These are phyloP conservation scores for Kwoniella botswanensis DNA, from an alignment of 768 basidiomycete genomes.

Conservation along the genomic window DNA sequence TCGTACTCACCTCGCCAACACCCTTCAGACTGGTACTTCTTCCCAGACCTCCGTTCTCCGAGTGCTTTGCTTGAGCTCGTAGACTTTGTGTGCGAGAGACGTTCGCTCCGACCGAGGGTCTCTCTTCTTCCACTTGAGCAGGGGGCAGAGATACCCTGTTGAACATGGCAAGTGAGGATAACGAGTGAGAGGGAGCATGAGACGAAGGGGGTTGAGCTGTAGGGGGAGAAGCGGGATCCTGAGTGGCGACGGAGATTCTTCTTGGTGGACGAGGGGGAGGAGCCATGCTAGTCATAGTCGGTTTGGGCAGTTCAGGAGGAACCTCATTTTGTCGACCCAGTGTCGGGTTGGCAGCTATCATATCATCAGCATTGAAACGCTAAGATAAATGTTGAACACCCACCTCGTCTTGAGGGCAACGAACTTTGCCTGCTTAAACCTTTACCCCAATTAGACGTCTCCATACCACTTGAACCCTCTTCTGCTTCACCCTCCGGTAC, in stretches of 20 bases:
- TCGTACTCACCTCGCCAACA: constrained; percentile 36
- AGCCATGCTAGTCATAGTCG: constrained; percentile 18
- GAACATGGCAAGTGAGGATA: constrained; percentile 46
- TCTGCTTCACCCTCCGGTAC: constrained; percentile 33
- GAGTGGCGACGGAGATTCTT: constrained; percentile 27
- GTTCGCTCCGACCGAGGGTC: constrained; percentile 17
- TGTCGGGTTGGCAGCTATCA: constrained; percentile 16
- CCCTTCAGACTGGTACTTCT: constrained; percentile 44
- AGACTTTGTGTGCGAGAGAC: constrained; percentile 53
- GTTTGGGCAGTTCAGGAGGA: constrained; percentile 10
- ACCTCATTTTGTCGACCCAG: constrained; percentile 9
- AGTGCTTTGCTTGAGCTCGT: constrained; percentile 45
- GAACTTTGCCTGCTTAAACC: constrained; percentile 50
- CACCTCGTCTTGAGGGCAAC: constrained; percentile 46
- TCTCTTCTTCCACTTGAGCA: constrained; percentile 3
- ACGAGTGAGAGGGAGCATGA: constrained; percentile 41
- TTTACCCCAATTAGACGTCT: constrained; percentile 31
- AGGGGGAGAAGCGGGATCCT: constrained; percentile 9
- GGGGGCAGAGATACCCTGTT: constrained; percentile 10
- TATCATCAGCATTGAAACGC: background rate
- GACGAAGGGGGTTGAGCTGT: constrained; percentile 24
- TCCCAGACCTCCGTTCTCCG: constrained; percentile 31
- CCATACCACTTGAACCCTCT: constrained; percentile 23
- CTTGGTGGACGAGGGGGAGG: constrained; percentile 49
- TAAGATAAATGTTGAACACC: constrained; percentile 5